Base-by-base conservation (phyloP, 2,329 filamentous ascomycete genomes). In the Colletotrichum gloeosporioides region DNA sequence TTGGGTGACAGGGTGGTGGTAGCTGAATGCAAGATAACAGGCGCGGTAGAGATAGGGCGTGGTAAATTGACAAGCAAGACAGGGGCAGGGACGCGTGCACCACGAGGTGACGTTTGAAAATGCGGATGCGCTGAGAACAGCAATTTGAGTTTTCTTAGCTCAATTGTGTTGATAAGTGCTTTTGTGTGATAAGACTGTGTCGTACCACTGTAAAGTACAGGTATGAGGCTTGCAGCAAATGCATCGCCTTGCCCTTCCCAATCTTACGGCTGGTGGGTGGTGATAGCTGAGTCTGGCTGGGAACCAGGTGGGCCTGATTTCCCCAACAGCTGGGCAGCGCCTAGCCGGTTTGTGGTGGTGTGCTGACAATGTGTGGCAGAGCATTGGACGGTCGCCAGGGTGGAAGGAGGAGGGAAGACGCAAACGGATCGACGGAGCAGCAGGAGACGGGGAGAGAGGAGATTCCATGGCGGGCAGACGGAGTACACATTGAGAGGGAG, bases 1-100 rank as follows among this genome's bases (percentile, higher is more conserved):
- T 12, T 62, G 55, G 32, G 32, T 62, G 61, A 44, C 39, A 70
- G 44, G 59, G 31, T 66, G 62, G 62, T 67, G 31, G 36, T 44
- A 67, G 59, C 36, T 69, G 59, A 69, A 73, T 53, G 70, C 59
- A 34, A 69, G 70, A 74, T 76, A 76, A 73, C 64, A 67, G 70
- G 65, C 63, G 65, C 63, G 69, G 22, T 59, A 74, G 34, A 64
- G 72, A 53, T 31, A 75, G 57, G 64, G 22, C 29, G 64, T 34
- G 59, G 44, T 69, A 55, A 65, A 39, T 55, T 64, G 44, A 53
- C 70, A 76, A 65, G 64, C 57, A 64, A 53, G 59, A 64, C 39
- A 73, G 66, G 70, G 59, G 57, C 68, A 53, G 68, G n/a, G 31
- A 61, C 36, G 36, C 61, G 36, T 62, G 68, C 67, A 62, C 61